Percentiles rank a stretch among this genome's conserved stretches.
Conservation (phyloP, 257 asterid species). For the Schizonepeta tenuifolia region DNA sequence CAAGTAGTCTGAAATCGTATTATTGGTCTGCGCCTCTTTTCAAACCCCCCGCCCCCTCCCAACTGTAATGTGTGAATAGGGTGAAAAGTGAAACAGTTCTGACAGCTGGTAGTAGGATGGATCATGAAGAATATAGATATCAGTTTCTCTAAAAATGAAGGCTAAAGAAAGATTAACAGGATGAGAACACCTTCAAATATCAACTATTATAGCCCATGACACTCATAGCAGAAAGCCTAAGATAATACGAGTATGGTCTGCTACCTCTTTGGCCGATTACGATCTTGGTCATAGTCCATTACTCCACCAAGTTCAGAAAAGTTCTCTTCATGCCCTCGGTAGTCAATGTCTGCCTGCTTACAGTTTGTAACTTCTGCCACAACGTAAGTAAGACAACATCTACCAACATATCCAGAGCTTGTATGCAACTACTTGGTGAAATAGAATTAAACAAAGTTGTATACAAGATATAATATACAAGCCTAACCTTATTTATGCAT, state of each 20-base stretch:
- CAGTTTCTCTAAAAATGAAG: neutral
- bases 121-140: constrained; percentile 1
- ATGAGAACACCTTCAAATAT: neutral
- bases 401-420: constrained; percentile 66
- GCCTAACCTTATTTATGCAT: constrained; percentile 20
- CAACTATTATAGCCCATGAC: neutral
- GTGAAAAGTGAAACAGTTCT: neutral
- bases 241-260: constrained; percentile 21
- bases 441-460: constrained; percentile 10
- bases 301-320: constrained; percentile 87
- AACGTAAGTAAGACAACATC: constrained; percentile 91
- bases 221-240: constrained; percentile 23
- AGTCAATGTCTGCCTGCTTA: constrained; percentile 84
- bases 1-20: neutral
- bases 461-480: constrained; percentile 1
- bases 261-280: constrained; percentile 90
- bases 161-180: constrained; percentile 2
- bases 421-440: constrained; percentile 37
- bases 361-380: constrained; percentile 97
- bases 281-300: constrained; percentile 89
- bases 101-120: neutral
- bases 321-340: constrained; percentile 90
- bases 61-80: neutral
- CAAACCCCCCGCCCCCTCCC: neutral
- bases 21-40: neutral